These are phyloP conservation scores for Diaporthe sp. DNA, from an alignment of 2,329 filamentous ascomycete genomes.

Conservation along the genomic window DNA sequence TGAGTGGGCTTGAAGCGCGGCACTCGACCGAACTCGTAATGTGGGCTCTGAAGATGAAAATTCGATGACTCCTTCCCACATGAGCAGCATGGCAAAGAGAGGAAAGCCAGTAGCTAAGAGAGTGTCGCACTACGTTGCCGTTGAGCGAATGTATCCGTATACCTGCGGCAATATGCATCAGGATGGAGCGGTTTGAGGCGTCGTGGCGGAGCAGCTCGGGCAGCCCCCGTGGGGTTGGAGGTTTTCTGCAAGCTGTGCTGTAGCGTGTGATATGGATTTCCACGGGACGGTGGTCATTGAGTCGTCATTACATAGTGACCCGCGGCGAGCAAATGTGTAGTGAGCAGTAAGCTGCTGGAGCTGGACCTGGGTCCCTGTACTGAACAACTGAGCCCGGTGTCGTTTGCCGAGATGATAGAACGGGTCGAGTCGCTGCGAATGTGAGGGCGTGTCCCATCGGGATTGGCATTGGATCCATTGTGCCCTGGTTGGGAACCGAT, in stretches of 20 bases:
- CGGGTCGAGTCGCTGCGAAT: conserved; percentile 12
- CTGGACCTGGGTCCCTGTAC: not conserved
- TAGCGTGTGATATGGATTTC: not conserved
- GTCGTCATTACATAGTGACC: not conserved
- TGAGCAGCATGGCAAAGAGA: not conserved
- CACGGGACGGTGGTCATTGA: not conserved
- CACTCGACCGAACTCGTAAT: not conserved
- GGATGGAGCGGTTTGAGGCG: not conserved
- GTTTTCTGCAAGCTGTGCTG: not conserved
- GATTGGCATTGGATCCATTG: conserved; percentile 15
- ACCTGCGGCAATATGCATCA: not conserved
- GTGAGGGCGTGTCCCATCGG: conserved; percentile 8
- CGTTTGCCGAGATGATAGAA: conserved; percentile 16
- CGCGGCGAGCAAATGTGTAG: not conserved
- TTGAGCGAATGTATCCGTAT: not conserved
- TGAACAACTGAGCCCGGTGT: not conserved
- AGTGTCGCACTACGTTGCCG: not conserved
- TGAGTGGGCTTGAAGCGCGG: not conserved
- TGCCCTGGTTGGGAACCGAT: not conserved
- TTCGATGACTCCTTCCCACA: not conserved
- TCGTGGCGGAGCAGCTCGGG: conserved; percentile 9
- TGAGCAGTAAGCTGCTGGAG: not conserved
- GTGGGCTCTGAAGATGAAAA: not conserved
- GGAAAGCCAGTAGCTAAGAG: too few species aligned
- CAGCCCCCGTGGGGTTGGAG: conserved; percentile 3